Base-by-base conservation (phyloP, 805 yeast species). In the Wickerhamiella lipophila region DNA sequence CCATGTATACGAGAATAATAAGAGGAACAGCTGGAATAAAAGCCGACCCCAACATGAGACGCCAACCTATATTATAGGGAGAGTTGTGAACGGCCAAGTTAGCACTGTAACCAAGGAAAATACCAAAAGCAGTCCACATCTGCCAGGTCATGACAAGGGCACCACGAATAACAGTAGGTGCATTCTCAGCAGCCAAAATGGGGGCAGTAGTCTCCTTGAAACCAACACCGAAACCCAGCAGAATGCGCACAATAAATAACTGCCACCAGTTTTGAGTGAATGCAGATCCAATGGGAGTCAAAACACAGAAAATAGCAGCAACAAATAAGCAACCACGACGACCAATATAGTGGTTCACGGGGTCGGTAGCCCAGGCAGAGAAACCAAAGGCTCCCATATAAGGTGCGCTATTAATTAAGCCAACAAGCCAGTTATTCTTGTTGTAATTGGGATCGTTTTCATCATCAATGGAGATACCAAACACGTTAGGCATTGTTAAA, bases 41-140 rank as follows among this genome's bases (percentile, higher is more conserved):
- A 1, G 84, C 79, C 3, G 80, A 72, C 1, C 78, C 85, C 53
- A 80, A 66, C 83, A 78, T 78, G 34, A 77, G 65, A 57, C 85
- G 70, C 84, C 85, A 79, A 53, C 75, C 70, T 49, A 75, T 64
- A 5, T 74, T 72, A 13, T 66, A 67, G 6, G 58, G 58, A 13
- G 67, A 65, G 48, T 75, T 68, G 25, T 73, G 72, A 59, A 79
- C 77, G 1, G 79, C 81, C 51, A 78, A 70, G 22, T 74, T 70
- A 16, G 79, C 69, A 29, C 77, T 75, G 52, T 77, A 76, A 18
- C 85, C 85, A 55, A 79, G 68, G 75, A 77, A 74, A 53, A 80
- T 78, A 51, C 86, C 86, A 47, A 79, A 74, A 1, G 85, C 84
- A n/a, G 83, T 78, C 69, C 78, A 79, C 56, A 77, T 76, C 65